Base-by-base conservation (phyloP, 73 alveolate genomes). In the Paramecium primaurelia region DNA sequence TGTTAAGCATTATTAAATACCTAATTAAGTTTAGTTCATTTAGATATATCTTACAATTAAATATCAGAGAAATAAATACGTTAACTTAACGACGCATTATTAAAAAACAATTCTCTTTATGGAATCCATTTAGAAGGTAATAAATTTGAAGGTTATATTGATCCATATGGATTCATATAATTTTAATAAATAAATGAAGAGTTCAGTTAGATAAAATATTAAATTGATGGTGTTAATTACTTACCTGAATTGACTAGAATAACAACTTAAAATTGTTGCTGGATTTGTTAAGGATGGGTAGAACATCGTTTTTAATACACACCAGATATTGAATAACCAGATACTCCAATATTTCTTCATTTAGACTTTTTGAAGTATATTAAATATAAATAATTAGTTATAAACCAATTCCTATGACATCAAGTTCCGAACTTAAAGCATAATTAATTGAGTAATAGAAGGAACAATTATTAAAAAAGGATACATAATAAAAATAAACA, bases 261-360 rank as follows among this genome's bases (percentile, higher is more conserved):
- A 44, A 47, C 44, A 2, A 44, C 64, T 7, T 9, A 80, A 25
- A 44, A 45, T 25, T 42, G 77, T 80, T 80, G 91, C 16, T 80
- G 91, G 91, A 80, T 80, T 8, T 80, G 91, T 49, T 80, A 80
- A 80, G 91, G 91, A 20, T 80, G 91, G 91, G 58, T 22, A 7
- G 91, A 80, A 80, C 44, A 80, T 20, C 49, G 49, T 16, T 80
- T 80, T 3, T 14, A 45, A 45, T 80, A 44, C 16, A 45, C 8
- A 3, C 91, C 91, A 40, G 75, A 80, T 42, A n/a, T 18, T 26
- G 47, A 80, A 18, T 32, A 22, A 40, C 16, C 75, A 45, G 58
- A 80, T 1, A 36, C 44, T 26, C 44, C 71, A 44, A 44, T 80
- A 1, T 80, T 80, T 44, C 58, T 80, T 22, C 91, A 80, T 80